phyloP scores from a whole-genome alignment of 2,329 filamentous ascomycete species.

The Tricladium varicosporioides region DNA sequence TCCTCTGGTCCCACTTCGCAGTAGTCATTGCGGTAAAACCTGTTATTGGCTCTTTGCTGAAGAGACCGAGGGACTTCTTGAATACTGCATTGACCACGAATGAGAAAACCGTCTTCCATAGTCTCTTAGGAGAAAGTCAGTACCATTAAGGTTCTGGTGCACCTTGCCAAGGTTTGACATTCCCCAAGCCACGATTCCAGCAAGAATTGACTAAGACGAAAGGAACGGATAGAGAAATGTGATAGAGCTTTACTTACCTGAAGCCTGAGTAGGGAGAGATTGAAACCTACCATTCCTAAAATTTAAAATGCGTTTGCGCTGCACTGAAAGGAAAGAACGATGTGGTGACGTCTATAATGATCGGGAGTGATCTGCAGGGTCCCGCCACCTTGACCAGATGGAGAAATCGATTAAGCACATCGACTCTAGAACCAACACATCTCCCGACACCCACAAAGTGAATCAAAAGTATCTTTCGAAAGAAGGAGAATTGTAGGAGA shows the following conservation, averaged over 20 bases:
- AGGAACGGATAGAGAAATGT: background rate
- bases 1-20: constrained; percentile 53
- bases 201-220: background rate
- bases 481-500: too few relatives aligned
- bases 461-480: too few relatives aligned
- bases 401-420: background rate
- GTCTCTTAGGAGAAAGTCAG: background rate
- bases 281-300: background rate
- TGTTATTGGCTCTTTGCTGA: constrained; percentile 56
- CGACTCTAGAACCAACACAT: too few relatives aligned
- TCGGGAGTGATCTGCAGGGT: background rate
- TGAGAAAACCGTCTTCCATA: background rate
- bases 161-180: constrained; percentile 3
- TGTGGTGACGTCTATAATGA: background rate
- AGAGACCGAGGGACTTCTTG: constrained; percentile 55
- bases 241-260: background rate
- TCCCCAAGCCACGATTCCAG: background rate
- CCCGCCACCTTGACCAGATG: background rate
- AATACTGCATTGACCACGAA: constrained; percentile 44
- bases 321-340: background rate
- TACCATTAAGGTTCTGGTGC: constrained; percentile 5
- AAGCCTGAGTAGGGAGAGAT: background rate
- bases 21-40: constrained; percentile 62
- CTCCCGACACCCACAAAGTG: too few relatives aligned
- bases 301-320: background rate